Evolutionary conservation across 176 grass and related monocot genomes (phyloP), one percentile per base, ranked within the genome.

Genomic region (Musa beccarii): DNA sequence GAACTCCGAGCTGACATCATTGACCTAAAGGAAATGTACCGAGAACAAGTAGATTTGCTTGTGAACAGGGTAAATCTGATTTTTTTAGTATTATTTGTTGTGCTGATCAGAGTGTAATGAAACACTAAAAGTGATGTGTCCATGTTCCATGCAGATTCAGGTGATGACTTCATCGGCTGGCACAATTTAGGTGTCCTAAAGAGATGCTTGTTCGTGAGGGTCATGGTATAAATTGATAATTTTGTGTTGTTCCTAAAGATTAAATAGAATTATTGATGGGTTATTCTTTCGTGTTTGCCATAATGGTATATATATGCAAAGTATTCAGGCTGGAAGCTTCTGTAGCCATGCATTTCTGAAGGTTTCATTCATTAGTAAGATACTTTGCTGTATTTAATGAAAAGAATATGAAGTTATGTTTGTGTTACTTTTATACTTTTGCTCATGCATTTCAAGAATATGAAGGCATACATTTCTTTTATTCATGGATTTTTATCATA

Each of bases 31-130:
- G 96, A 99, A 67, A 99, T 99, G 96, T 99, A 99, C 77, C 83
- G 89, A 81, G 96, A 99, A 78, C 96, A 99, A 94, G 96, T 99
- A 51, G 91, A 95, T 95, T 88, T 99, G 79, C 96, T 99, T 72
- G 96, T 99, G 79, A 99, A 92, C 87, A 92, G 89, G 96, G 96
- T 96, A 89, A 54, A 55, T 20, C 14, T 69, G 17, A 28, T 75
- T 74, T 54, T 21, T 23, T 15, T 17, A 72, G 25, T 6, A 52
- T 15, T 9, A 51, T 66, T 5, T n/a, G 29, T 22, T 28, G 53
- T 43, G 34, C 34, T 43, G 51, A 19, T 21, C 29, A 59, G 64
- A 52, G 57, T 53, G 4, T 43, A 19, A 10, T 73, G 9, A 16
- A 54, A 19, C 19, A 16, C 2, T 15, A 9, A 17, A 11, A 68